phyloP scores from a whole-genome alignment of 805 yeast species.

The Monosporozyma yasuniensis region DNA sequence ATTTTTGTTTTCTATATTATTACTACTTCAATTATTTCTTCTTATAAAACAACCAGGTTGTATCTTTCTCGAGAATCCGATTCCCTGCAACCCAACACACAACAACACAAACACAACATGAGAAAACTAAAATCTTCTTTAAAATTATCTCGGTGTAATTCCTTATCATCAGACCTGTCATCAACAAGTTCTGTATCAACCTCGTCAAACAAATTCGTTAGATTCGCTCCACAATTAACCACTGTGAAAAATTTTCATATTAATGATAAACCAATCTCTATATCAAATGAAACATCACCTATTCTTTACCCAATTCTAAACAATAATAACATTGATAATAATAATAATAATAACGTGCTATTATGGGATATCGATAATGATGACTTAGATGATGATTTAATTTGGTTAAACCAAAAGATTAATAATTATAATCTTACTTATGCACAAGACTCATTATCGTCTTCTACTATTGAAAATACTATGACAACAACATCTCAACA shows the following conservation, averaged over 20 bases:
- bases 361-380: neutral
- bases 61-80: too few species aligned
- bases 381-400: neutral
- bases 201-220: slow-evolving; percentile 40
- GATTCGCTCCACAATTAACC: slow-evolving; percentile 54
- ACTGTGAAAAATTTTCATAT: slow-evolving; percentile 58
- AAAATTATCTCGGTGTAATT: slow-evolving; percentile 10
- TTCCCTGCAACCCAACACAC: neutral
- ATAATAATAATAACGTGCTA: too few species aligned
- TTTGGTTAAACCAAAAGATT: neutral
- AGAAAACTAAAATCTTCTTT: slow-evolving; percentile 19
- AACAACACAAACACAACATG: neutral
- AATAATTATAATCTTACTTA: neutral
- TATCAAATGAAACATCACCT: neutral
- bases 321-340: too few species aligned
- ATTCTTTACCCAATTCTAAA: neutral
- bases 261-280: slow-evolving; percentile 42
- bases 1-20: too few species aligned
- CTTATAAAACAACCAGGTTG: too few species aligned
- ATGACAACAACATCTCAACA: too few species aligned
- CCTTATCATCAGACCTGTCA: neutral
- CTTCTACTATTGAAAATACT: neutral
- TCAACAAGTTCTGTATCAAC: neutral
- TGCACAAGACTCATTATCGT: neutral
- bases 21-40: too few species aligned